Conservation (phyloP, 2,329 filamentous ascomycete genomes). For the Ophioceras dolichostomum region DNA sequence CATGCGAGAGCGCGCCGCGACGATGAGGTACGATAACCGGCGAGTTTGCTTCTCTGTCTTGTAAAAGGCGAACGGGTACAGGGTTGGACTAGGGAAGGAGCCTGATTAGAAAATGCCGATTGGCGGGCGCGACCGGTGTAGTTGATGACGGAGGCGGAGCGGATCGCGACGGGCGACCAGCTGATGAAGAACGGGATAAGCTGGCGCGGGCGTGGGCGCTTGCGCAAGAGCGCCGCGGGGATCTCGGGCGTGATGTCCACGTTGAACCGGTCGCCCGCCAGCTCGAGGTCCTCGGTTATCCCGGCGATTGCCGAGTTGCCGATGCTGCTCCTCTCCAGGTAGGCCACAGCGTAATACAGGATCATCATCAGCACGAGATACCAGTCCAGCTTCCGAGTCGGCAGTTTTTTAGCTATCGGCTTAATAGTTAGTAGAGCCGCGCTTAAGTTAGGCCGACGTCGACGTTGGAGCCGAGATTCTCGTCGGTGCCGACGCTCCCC, state of each 20-base stretch:
- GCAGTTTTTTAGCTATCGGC: no score
- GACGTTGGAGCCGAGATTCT: no score
- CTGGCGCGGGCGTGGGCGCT: not conserved
- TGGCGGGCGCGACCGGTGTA: conserved; percentile 5
- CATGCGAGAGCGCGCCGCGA: conserved; percentile 11
- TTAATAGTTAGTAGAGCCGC: no score
- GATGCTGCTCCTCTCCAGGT: conserved; percentile 7
- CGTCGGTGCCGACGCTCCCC: no score
- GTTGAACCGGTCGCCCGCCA: conserved; percentile 6
- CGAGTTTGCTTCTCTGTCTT: conserved; percentile 14
- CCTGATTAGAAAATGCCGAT: conserved; percentile 13
- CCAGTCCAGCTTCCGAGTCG: conserved; percentile 9
- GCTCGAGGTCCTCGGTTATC: conserved; percentile 5
- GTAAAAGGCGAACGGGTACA: conserved; percentile 17
- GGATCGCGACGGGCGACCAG: conserved; percentile 6
- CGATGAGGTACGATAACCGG: conserved; percentile 11
- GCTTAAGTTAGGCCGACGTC: no score
- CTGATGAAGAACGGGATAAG: conserved; percentile 1
- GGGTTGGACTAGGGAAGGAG: conserved; percentile 13
- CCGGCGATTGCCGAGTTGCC: conserved; percentile 8
- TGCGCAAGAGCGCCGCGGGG: not conserved
- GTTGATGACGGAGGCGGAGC: conserved; percentile 4
- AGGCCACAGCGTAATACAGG: conserved; percentile 5
- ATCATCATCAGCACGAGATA: conserved; percentile 7
- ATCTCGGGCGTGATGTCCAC: conserved; percentile 5